phyloP scores from a whole-genome alignment of 108 stramenopile genomes.

The Asterionellopsis glacialis region DNA sequence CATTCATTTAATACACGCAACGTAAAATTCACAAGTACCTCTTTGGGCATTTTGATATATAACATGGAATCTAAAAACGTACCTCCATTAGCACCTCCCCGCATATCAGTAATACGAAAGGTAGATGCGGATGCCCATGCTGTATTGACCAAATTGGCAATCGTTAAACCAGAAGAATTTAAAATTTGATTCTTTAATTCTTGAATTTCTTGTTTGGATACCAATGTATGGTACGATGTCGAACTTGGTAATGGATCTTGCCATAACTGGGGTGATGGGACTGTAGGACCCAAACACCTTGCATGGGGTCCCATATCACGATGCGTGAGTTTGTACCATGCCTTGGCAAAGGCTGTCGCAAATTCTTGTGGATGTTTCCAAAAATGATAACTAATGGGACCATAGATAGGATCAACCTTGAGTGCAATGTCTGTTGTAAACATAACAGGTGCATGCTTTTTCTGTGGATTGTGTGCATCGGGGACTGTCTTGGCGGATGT shows the following conservation, averaged over 20 bases:
- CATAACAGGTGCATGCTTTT: slow-evolving; percentile 62
- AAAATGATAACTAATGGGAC: slow-evolving; percentile 46
- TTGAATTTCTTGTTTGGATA: slow-evolving; percentile 23
- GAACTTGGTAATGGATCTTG: slow-evolving; percentile 59
- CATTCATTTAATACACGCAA: too few relatives aligned
- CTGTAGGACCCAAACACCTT: slow-evolving; percentile 54
- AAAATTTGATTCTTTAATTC: slow-evolving; percentile 40
- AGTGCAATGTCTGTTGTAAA: slow-evolving; percentile 69
- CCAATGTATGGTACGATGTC: slow-evolving; percentile 12
- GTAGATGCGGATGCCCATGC: slow-evolving; percentile 76
- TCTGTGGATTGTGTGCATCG: slow-evolving; percentile 48
- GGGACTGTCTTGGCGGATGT: slow-evolving; percentile 45
- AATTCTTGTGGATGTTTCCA: slow-evolving; percentile 46
- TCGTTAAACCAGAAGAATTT: slow-evolving; percentile 30
- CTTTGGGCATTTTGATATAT: too few relatives aligned
- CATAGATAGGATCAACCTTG: slow-evolving; percentile 57
- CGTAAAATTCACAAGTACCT: too few relatives aligned
- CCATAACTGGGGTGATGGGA: slow-evolving; percentile 57
- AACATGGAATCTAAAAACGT: too few relatives aligned
- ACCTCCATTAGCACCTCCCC: slow-evolving; percentile 76
- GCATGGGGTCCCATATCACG: slow-evolving; percentile 67
- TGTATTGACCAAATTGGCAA: slow-evolving; percentile 45
- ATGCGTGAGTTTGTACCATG: slow-evolving; percentile 77
- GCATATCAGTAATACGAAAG: slow-evolving; percentile 63
- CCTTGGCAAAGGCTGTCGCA: slow-evolving; percentile 55